Conservation (phyloP, 164 flowering plant species). For the Taxillus chinensis region DNA sequence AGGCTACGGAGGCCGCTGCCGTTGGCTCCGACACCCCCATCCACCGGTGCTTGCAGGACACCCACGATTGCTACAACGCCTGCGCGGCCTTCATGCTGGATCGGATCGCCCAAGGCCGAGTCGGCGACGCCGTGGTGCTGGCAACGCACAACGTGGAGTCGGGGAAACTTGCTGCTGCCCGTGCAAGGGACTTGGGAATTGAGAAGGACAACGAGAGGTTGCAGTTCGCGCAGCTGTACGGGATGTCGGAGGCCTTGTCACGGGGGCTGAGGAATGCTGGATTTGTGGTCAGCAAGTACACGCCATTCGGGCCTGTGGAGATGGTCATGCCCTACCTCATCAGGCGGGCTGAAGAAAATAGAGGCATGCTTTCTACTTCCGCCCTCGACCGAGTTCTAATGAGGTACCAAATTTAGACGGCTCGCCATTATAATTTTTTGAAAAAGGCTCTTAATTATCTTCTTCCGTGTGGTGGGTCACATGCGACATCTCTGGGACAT, state of each 20-base stretch:
- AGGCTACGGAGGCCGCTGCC: constrained; percentile 41
- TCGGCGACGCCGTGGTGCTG: constrained; percentile 40
- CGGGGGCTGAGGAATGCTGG: constrained; percentile 70
- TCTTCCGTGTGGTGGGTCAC: too few relatives aligned
- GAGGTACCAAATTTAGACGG: constrained; percentile 29
- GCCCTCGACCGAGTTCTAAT: constrained; percentile 54
- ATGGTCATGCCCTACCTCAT: constrained; percentile 74
- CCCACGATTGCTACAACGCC: constrained; percentile 62
- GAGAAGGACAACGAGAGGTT: constrained; percentile 40
- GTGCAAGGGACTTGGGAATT: constrained; percentile 56
- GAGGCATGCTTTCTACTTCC: constrained; percentile 66
- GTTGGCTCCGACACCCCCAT: constrained; percentile 67
- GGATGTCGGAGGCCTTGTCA: constrained; percentile 83
- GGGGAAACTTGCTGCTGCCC: constrained; percentile 53
- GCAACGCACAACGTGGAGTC: constrained; percentile 88
- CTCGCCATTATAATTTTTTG: not conserved
- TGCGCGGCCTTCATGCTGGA: constrained; percentile 67
- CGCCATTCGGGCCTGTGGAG: constrained; percentile 79
- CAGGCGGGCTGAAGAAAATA: constrained; percentile 89
- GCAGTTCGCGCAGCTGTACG: constrained; percentile 88
- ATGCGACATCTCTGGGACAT: not conserved
- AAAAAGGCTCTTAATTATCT: not conserved
- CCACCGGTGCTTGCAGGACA: constrained; percentile 52
- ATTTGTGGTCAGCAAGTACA: constrained; percentile 81
- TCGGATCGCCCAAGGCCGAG: constrained; percentile 35